A percentile compares a stretch with the other conserved stretches of the same genome.
phyloP scores from a whole-genome alignment of 306 rosid genomes.

The Vicia faba region DNA sequence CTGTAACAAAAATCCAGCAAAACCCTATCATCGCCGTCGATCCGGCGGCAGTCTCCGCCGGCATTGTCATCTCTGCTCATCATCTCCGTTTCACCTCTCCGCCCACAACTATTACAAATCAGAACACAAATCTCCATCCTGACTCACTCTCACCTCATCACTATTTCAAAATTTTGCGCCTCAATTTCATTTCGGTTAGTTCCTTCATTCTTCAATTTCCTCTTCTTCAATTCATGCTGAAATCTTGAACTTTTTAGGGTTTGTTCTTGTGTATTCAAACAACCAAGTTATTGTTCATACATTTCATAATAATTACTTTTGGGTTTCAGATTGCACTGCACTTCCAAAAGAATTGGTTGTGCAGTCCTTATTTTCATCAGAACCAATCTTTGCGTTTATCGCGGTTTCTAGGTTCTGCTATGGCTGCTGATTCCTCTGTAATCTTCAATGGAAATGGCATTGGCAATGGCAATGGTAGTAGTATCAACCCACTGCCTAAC shows the following conservation, averaged over 20 bases:
- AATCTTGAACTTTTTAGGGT: too few relatives aligned
- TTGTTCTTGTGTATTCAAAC: too few relatives aligned
- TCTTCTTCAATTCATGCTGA: too few relatives aligned
- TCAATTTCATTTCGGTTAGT: conserved; percentile 53
- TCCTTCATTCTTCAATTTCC: neutral
- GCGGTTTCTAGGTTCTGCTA: conserved; percentile 41
- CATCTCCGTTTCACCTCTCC: neutral
- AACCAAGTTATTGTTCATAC: too few relatives aligned
- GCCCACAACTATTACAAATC: neutral
- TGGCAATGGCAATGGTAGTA: conserved; percentile 48
- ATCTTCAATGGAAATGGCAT: conserved; percentile 37
- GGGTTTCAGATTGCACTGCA: conserved; percentile 52
- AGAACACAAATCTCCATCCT: neutral
- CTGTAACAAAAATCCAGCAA: too few relatives aligned
- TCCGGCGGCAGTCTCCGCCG: neutral
- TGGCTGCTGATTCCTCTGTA: conserved; percentile 61
- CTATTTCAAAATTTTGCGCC: conserved; percentile 45
- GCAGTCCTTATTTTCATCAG: conserved; percentile 41
- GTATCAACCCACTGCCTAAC: conserved; percentile 45
- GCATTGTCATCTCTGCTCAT: neutral
- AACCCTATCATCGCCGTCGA: neutral
- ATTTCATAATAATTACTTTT: neutral
- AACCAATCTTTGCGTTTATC: conserved; percentile 28
- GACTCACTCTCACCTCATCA: neutral
- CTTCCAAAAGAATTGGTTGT: conserved; percentile 53